Evolutionary conservation across 1,284 basidiomycete species (phyloP).

Genomic region (Cutaneotrichosporon curvatum): DNA sequence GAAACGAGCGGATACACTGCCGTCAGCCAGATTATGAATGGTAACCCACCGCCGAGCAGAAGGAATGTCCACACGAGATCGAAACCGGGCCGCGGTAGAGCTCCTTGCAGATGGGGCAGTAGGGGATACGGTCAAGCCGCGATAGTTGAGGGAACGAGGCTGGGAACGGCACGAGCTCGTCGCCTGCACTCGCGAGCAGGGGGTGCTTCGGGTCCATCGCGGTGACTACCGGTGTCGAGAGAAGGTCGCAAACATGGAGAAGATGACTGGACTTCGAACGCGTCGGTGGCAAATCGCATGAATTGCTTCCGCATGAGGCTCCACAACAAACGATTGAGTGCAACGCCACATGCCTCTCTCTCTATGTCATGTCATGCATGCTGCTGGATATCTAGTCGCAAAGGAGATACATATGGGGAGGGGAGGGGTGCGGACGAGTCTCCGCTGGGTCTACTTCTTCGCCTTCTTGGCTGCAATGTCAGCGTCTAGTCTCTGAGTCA

Average conservation of each 20-base stretch:
- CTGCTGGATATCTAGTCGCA: no score
- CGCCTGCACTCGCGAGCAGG: constrained; percentile 21
- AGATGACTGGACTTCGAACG: no score
- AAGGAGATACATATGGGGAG: no score
- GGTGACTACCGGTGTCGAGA: no score
- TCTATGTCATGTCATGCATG: no score
- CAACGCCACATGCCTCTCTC: no score
- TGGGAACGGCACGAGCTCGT: constrained; percentile 35
- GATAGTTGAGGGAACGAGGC: constrained; percentile 24
- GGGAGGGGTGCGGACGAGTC: no score
- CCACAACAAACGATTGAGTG: no score
- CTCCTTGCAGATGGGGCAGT: constrained; percentile 43
- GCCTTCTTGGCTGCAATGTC: constrained; percentile 28
- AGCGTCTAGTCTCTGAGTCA: neutral
- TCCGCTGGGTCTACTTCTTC: constrained; percentile 18
- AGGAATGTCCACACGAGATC: constrained; percentile 43
- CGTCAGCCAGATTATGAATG: neutral
- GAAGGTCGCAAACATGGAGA: no score
- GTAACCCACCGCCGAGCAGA: constrained; percentile 42
- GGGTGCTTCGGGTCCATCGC: constrained; percentile 40
- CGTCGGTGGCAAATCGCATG: no score
- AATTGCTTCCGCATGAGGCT: no score
- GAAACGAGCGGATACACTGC: constrained; percentile 38
- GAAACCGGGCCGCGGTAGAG: constrained; percentile 35
- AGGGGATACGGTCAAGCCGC: constrained; percentile 32